Conservation (phyloP, 2,329 filamentous ascomycete species). For the Diatrype stigma region DNA sequence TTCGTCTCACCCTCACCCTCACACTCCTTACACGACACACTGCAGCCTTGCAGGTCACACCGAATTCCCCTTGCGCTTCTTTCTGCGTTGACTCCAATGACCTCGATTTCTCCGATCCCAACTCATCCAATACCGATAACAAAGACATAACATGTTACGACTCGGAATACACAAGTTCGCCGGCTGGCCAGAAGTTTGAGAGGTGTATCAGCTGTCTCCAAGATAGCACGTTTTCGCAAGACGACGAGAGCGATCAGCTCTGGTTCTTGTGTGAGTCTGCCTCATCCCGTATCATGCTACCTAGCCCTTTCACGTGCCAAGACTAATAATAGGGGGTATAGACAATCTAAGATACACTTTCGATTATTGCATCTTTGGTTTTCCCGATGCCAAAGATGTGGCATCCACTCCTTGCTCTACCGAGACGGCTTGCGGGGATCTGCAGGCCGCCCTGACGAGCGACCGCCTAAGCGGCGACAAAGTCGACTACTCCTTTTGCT, state of each 20-base stretch:
- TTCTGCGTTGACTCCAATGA: constrained; percentile 41
- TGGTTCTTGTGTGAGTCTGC: constrained; percentile 55
- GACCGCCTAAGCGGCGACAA: constrained; percentile 32
- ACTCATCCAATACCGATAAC: constrained; percentile 40
- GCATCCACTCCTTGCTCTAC: constrained; percentile 48
- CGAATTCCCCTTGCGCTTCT: constrained; percentile 51
- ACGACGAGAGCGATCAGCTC: constrained; percentile 46
- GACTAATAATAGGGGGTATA: constrained; percentile 23
- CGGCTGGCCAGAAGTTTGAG: constrained; percentile 42
- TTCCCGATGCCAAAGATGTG: constrained; percentile 42
- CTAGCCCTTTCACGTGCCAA: background rate
- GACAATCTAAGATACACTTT: constrained; percentile 52
- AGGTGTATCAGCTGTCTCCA: constrained; percentile 50
- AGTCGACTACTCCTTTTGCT: constrained; percentile 45
- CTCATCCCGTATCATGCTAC: background rate
- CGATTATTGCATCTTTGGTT: constrained; percentile 49
- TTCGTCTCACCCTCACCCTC: constrained; percentile 20
- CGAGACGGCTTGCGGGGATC: constrained; percentile 44
- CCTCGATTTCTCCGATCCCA: constrained; percentile 40
- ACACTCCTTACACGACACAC: constrained; percentile 14
- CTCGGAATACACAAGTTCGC: constrained; percentile 33
- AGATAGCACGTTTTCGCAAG: constrained; percentile 43
- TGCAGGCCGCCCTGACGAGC: constrained; percentile 36
- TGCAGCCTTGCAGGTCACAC: constrained; percentile 43
- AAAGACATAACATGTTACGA: constrained; percentile 47